Evolutionary conservation across 2,329 filamentous ascomycete species (phyloP), one percentile per base, ranked within the genome.

Genomic region (Cordyceps militaris): DNA sequence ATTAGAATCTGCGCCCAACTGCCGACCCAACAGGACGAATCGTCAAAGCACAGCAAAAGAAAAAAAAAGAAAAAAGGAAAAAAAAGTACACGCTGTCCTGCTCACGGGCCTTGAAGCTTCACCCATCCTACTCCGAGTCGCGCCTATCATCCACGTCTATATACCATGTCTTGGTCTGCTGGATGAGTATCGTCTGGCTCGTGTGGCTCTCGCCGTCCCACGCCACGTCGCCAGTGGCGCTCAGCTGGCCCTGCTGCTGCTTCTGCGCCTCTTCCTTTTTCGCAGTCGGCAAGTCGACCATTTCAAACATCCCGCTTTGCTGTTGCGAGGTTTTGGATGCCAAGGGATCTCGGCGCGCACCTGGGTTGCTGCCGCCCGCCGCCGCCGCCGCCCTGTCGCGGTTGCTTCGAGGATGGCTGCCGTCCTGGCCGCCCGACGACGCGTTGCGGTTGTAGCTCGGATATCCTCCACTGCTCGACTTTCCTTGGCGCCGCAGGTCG

Each of bases 351-450:
- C 26, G 42, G 21, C 43, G 40, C 34, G 42, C 30, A 21, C 4
- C 23, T 14, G 30, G 28, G 23, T 32, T 44, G 46, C 38, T 52
- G n/a, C 28, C 11, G n/a, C 46, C 13, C 10, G 4, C 9, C 14
- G 26, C 40, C 13, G n/a, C 53, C 28, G 6, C 38, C 34, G 24
- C 32, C 16, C n/a, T n/a, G n/a, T n/a, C n/a, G n/a, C n/a, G n/a
- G n/a, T n/a, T n/a, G n/a, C n/a, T n/a, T n/a, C n/a, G n/a, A n/a
- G n/a, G n/a, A n/a, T n/a, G n/a, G 19, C 26, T 59, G 28, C 61
- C 66, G 36, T 51, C 61, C 16, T 63, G 61, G 4, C 49, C 59
- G 1, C 28, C 28, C 6, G 6, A 5, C 28, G 63, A 62, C 16
- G 60, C 64, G 0, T 50, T 56, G 9, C 44, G 63, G 11, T 48